These are phyloP conservation scores for Didymosphaeria variabile DNA, from an alignment of 2,329 filamentous ascomycete species.

Conservation along the genomic window DNA sequence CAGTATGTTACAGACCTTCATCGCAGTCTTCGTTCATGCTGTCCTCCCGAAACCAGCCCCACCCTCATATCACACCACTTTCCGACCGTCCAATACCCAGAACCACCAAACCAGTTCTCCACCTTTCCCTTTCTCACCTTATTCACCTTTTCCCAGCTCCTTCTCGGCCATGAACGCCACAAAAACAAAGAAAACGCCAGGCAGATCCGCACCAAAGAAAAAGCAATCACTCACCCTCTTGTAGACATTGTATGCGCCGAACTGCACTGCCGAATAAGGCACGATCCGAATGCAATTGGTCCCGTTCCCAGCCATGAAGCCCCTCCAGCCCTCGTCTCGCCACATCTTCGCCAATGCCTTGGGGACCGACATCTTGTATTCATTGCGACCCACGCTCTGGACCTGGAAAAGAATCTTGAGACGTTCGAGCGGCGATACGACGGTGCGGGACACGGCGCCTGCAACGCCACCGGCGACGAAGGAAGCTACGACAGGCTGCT, in stretches of 20 bases:
- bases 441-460: conserved; percentile 95
- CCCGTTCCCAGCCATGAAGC: conserved; percentile 97
- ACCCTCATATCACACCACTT: not conserved
- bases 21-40: not conserved
- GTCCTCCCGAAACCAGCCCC: not conserved
- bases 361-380: conserved; percentile 91
- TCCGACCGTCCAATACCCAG: not conserved
- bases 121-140: not conserved
- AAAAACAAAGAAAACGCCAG: conserved; percentile 5
- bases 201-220: conserved; percentile 10
- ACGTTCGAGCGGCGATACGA: conserved; percentile 93
- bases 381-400: conserved; percentile 86
- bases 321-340: conserved; percentile 94
- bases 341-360: conserved; percentile 95
- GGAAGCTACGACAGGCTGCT: conserved; percentile 86
- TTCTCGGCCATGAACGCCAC: not conserved
- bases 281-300: conserved; percentile 99
- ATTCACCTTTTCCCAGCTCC: not conserved
- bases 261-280: conserved; percentile 97
- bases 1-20: not conserved
- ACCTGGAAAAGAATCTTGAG: conserved; percentile 98
- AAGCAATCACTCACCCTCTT: conserved; percentile 73
- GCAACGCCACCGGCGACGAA: conserved; percentile 95
- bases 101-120: not conserved
- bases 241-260: conserved; percentile 98